Evolutionary conservation across 1,139 yeast species (phyloP).

Genomic region (Pichia sp.): DNA sequence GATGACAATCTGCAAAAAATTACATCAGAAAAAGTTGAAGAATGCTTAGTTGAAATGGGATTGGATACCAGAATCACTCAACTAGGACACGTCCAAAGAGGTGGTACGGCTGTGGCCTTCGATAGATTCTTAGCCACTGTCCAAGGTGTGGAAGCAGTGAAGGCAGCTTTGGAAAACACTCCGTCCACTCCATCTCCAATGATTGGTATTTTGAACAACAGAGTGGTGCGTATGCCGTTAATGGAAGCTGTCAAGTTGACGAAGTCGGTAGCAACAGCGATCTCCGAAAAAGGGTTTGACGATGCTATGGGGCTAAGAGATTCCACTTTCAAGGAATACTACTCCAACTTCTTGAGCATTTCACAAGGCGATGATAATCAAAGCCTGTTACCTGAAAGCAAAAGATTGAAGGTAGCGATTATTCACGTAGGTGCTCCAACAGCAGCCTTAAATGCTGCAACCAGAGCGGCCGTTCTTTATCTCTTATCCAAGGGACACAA

Average conservation of each 20-base stretch:
- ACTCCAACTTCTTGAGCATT: constrained; percentile 64
- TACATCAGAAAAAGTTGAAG: constrained; percentile 71
- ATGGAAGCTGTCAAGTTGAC: constrained; percentile 88
- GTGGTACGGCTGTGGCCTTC: constrained; percentile 94
- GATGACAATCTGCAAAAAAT: constrained; percentile 79
- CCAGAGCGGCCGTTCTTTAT: constrained; percentile 85
- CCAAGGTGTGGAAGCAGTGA: constrained; percentile 97
- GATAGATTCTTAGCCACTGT: constrained; percentile 88
- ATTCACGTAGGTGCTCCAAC: constrained; percentile 96
- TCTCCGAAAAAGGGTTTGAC: constrained; percentile 70
- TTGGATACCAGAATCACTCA: constrained; percentile 93
- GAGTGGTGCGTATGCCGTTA: constrained; percentile 75
- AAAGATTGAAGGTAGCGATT: constrained; percentile 67
- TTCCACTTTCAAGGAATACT: constrained; percentile 77
- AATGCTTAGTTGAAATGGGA: constrained; percentile 75
- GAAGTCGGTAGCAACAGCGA: constrained; percentile 81
- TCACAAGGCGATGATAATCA: constrained; percentile 63
- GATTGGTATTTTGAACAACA: constrained; percentile 86
- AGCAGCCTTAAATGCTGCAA: constrained; percentile 91
- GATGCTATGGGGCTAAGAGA: constrained; percentile 85
- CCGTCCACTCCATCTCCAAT: constrained; percentile 94
- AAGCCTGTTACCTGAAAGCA: constrained; percentile 41
- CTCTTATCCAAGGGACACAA: constrained; percentile 88
- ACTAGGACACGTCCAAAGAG: constrained; percentile 96
- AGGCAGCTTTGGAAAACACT: constrained; percentile 81